phyloP scores from a whole-genome alignment of 495 filamentous ascomycete species.

The Pyrenula aspistea region DNA sequence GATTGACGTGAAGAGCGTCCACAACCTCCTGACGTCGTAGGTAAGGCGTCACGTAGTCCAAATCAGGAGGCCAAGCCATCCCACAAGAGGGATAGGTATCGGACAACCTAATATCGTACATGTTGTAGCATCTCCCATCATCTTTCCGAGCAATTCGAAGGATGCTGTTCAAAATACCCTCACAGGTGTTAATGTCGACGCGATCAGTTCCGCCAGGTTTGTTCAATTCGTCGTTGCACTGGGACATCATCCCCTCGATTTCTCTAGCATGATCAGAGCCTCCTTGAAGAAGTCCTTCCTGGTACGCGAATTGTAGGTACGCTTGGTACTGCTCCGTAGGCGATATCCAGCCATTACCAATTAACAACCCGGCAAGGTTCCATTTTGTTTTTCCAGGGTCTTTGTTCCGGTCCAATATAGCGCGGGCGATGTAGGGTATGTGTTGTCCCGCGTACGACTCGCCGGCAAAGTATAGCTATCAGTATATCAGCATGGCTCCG shows the following conservation, averaged over 20 bases:
- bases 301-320: constrained; percentile 68
- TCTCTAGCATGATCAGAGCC: constrained; percentile 49
- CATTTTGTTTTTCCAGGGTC: constrained; percentile 32
- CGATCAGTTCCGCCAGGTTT: constrained; percentile 38
- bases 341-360: constrained; percentile 96
- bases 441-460: constrained; percentile 97
- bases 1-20: constrained; percentile 68
- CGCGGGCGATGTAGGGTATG: constrained; percentile 89
- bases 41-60: constrained; percentile 66
- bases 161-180: constrained; percentile 58
- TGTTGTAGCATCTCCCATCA: constrained; percentile 63
- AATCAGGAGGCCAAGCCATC: constrained; percentile 92
- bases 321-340: constrained; percentile 82
- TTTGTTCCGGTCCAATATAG: constrained; percentile 72
- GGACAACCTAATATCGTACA: constrained; percentile 83
- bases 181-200: constrained; percentile 59
- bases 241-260: constrained; percentile 58
- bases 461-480: constrained; percentile 80
- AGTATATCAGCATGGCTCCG: constrained; percentile 16
- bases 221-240: constrained; percentile 46
- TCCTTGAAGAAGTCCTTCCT: constrained; percentile 55
- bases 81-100: constrained; percentile 70
- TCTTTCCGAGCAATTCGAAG: constrained; percentile 43
- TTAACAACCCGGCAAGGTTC: constrained; percentile 80
- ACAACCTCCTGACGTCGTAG: constrained; percentile 71